Evolutionary conservation across 257 asterid genomes (phyloP).

Genomic region (Solanum phureja): DNA sequence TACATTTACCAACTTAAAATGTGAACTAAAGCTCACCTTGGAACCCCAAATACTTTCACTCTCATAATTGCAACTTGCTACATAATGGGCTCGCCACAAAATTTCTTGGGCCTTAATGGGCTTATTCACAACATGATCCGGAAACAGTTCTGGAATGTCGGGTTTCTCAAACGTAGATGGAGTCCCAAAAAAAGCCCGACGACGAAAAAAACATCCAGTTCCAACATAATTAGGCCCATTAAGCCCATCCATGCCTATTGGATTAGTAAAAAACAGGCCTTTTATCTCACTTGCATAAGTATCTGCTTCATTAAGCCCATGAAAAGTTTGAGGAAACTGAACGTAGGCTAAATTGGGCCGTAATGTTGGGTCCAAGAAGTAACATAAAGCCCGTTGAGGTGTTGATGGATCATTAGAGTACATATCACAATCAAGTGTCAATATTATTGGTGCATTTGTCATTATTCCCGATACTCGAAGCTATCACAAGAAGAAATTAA

Average conservation of each 20-base stretch:
- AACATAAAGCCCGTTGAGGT: constrained; percentile 36
- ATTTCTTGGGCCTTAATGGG: constrained; percentile 18
- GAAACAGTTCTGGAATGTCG: constrained; percentile 33
- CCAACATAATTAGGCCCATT: constrained; percentile 59
- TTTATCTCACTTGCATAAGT: constrained; percentile 50
- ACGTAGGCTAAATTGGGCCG: constrained; percentile 44
- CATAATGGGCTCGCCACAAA: constrained; percentile 35
- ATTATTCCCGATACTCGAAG: constrained; percentile 61
- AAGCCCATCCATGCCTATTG: constrained; percentile 64
- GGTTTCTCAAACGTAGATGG: constrained; percentile 31
- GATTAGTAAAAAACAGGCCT: constrained; percentile 27
- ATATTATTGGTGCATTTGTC: constrained; percentile 60
- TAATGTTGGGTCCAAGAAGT: constrained; percentile 13
- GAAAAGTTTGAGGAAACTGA: constrained; percentile 62
- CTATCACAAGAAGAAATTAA: constrained; percentile 8
- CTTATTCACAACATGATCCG: constrained; percentile 18
- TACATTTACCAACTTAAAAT: neutral
- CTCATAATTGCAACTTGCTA: constrained; percentile 54
- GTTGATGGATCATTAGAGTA: constrained; percentile 65
- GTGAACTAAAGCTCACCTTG: constrained; percentile 21
- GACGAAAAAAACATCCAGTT: constrained; percentile 55
- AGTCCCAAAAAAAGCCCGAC: constrained; percentile 55
- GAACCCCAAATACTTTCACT: constrained; percentile 51
- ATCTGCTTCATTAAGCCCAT: constrained; percentile 53
- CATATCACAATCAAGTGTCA: constrained; percentile 77